Evolutionary conservation across 768 basidiomycete genomes (phyloP), one percentile per base, ranked within the genome.

Genomic region (Terana coerulea): DNA sequence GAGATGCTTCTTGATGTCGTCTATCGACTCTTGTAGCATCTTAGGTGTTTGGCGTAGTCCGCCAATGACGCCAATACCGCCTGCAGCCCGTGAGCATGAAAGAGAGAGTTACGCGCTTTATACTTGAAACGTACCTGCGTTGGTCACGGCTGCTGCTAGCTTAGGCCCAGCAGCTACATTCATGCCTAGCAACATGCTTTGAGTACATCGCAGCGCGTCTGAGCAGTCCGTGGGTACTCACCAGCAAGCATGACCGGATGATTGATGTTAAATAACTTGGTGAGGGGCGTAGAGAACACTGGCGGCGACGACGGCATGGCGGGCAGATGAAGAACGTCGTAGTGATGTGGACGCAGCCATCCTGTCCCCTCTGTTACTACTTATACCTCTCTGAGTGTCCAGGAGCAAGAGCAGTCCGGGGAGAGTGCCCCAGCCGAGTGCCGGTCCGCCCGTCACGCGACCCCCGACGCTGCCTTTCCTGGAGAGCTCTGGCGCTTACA

Each of bases 131-230:
- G n/a, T n/a, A n/a, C n/a, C n/a, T n/a, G n/a, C n/a, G 61, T 94
- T 94, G n/a, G 90, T 90, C n/a, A 94, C 90, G 1, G 88, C 82
- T 19, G 91, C 92, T 17, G 91, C 91, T 7, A 94, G 71, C 67
- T 76, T 86, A 10, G 91, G 88, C 5, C 89, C 89, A 41, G 91
- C 88, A 46, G 90, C 91, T 28, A 92, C 83, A 62, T 89, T 91
- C 90, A 92, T 91, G 49, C 86, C 79, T 70, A 21, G 30, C 22
- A 15, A 44, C 3, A n/a, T 2, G 8, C 28, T n/a, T 6, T 14
- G 46, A 40, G 56, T n/a, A n/a, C n/a, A n/a, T n/a, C n/a, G n/a
- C n/a, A n/a, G n/a, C n/a, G n/a, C n/a, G n/a, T n/a, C n/a, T n/a
- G n/a, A n/a, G n/a, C n/a, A n/a, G n/a, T n/a, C n/a, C n/a, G n/a